Evolutionary conservation across 2,329 filamentous ascomycete species (phyloP).

Genomic region (Endoconidiophora laricicola): DNA sequence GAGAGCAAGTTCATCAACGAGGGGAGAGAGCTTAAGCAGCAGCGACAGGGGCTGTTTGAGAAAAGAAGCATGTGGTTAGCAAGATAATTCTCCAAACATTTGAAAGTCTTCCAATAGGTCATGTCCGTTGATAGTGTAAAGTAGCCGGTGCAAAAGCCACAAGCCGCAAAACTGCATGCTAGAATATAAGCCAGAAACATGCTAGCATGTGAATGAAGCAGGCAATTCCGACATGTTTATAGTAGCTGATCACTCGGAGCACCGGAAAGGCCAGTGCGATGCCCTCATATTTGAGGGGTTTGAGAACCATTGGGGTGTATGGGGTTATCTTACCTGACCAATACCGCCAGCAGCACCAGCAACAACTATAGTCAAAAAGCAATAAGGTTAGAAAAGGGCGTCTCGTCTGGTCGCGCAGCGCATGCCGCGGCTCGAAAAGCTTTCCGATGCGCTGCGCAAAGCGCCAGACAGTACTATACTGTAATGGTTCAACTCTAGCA

Average conservation of each 20-base stretch:
- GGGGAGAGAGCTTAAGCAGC: conserved; percentile 77
- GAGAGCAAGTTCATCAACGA: conserved; percentile 81
- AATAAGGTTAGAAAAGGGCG: conserved; percentile 9
- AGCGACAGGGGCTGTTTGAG: conserved; percentile 70
- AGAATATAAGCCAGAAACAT: background rate
- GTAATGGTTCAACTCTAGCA: background rate
- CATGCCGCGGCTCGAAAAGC: no score
- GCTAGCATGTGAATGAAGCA: no score
- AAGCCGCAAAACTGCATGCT: background rate
- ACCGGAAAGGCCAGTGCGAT: background rate
- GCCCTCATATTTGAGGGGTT: background rate
- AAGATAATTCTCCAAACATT: conserved; percentile 9
- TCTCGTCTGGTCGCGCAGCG: no score
- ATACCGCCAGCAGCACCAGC: conserved; percentile 96
- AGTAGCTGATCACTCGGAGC: background rate
- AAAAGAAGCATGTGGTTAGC: conserved; percentile 11
- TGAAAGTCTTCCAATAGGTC: no score
- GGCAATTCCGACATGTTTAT: no score
- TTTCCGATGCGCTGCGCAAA: no score
- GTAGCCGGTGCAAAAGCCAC: background rate
- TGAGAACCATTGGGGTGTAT: background rate
- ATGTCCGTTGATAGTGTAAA: background rate
- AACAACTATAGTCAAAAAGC: conserved; percentile 39
- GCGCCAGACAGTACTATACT: background rate
- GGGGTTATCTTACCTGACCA: conserved; percentile 56